These are phyloP conservation scores for Starmerella floricola DNA, from an alignment of 805 yeast species.

Conservation along the genomic window DNA sequence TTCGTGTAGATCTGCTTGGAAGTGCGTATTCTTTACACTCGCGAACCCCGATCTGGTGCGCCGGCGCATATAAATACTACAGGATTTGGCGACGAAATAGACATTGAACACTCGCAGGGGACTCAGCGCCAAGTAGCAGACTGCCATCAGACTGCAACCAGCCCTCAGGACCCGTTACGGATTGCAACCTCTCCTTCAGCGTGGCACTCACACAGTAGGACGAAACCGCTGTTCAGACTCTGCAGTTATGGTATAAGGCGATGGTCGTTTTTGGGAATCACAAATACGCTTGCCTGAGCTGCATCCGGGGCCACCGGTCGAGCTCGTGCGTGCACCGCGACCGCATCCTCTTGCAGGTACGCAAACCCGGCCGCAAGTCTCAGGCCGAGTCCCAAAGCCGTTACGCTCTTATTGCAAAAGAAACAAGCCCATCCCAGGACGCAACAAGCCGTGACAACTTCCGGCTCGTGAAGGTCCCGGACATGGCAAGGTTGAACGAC, in stretches of 20 bases:
- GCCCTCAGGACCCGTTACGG: too few relatives aligned
- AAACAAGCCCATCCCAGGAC: neutral
- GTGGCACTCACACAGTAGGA: too few relatives aligned
- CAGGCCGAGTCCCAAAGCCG: constrained; percentile 16
- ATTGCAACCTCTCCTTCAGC: too few relatives aligned
- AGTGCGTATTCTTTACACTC: too few relatives aligned
- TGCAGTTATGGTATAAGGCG: neutral
- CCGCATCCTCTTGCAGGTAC: constrained; percentile 71
- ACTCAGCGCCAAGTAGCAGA: too few relatives aligned
- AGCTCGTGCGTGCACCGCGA: constrained; percentile 71
- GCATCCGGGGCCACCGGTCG: constrained; percentile 88
- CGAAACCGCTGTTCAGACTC: too few relatives aligned
- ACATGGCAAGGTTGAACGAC: constrained; percentile 1
- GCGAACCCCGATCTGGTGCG: too few relatives aligned
- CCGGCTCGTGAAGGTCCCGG: constrained; percentile 8
- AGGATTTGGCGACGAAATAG: neutral
- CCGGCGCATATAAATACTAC: too few relatives aligned
- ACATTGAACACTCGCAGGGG: too few relatives aligned
- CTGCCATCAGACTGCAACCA: too few relatives aligned
- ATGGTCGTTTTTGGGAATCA: constrained; percentile 21
- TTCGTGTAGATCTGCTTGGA: too few relatives aligned
- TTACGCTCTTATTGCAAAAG: constrained; percentile 12
- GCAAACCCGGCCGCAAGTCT: constrained; percentile 70
- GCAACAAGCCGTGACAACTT: neutral
- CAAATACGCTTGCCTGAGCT: constrained; percentile 30